Evolutionary conservation across 1,284 basidiomycete genomes (phyloP), one percentile per base, ranked within the genome.

Genomic region (Fereydounia khargensis): DNA sequence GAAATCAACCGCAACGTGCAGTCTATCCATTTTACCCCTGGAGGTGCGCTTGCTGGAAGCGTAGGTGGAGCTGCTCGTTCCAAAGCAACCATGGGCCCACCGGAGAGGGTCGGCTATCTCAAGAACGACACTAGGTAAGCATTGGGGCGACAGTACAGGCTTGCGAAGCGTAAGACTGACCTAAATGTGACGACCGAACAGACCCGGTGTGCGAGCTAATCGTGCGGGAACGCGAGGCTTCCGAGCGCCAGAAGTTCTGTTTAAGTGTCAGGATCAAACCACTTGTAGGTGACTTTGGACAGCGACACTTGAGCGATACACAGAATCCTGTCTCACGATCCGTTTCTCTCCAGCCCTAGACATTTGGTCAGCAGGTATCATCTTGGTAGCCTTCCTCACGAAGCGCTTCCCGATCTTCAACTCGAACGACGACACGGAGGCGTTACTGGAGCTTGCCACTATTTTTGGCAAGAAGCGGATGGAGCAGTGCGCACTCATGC

Each of bases 201-300:
- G 78, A 60, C 90, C 91, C 1, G 80, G 82, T 36, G 89, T 91
- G 40, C 92, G 94, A 73, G 92, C 95, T 5, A 98, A 98, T 73
- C 85, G 94, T 43, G 95, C 94, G 0, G 94, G 94, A 1, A 99
- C 94, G 6, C 80, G 94, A 70, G 95, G 94, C 0, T 99, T 99
- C 77, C 85, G 94, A 46, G 92, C 94, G 0, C 94, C 94, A 0
- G 95, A 99, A 70, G 95, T 99, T 9, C 78, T 99, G 20, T 78
- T 98, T 37, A 99, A 98, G 77, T 99, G 94, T 66, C 85, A 86
- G 17, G 87, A 91, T 62, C 94, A 99, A 78, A 87, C 86, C 4
- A 89, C 89, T 51, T 88, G 91, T 91, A 68, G 58, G 16, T 27
- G 20, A n/a, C n/a, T n/a, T n/a, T n/a, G n/a, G n/a, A n/a, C n/a